phyloP scores from a whole-genome alignment of 306 rosid species.

The Prunus mume region DNA sequence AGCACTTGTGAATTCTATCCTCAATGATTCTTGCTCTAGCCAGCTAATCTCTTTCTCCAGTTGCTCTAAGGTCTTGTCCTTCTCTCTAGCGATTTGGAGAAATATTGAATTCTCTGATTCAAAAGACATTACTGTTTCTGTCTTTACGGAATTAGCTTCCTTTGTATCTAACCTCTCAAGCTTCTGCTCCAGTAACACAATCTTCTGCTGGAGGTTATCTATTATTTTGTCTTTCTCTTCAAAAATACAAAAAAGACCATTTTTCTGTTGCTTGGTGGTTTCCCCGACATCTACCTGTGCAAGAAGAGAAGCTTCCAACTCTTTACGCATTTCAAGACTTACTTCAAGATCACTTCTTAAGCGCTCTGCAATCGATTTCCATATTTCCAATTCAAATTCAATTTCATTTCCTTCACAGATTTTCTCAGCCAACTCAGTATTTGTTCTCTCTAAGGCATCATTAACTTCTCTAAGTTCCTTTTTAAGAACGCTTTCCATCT shows the following conservation, averaged over 20 bases:
- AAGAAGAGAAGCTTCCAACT: conserved; percentile 76
- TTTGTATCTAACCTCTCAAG: conserved; percentile 34
- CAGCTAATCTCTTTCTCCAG: conserved; percentile 47
- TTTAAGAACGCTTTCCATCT: conserved; percentile 28
- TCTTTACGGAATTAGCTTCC: conserved; percentile 25
- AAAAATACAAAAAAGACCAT: conserved; percentile 29
- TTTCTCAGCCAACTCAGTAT: conserved; percentile 46
- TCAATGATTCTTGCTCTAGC: conserved; percentile 52
- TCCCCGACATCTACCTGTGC: conserved; percentile 61
- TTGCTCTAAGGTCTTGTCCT: conserved; percentile 51
- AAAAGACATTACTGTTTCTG: conserved; percentile 16
- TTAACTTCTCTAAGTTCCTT: conserved; percentile 36
- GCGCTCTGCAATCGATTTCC: conserved; percentile 56
- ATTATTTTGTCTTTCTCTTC: conserved; percentile 45
- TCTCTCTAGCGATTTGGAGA: conserved; percentile 34
- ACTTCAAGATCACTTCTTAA: conserved; percentile 52
- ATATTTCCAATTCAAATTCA: conserved; percentile 64
- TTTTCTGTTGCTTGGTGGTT: conserved; percentile 54
- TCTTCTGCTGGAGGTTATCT: conserved; percentile 41
- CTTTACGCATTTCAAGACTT: conserved; percentile 44
- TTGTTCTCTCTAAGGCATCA: conserved; percentile 46
- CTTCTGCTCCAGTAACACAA: conserved; percentile 44
- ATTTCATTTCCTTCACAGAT: conserved; percentile 54
- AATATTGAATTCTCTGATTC: conserved; percentile 22
- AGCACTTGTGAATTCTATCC: conserved; percentile 51